Conservation (phyloP, 148 eudicot species). For the Dianthus caryophyllus region DNA sequence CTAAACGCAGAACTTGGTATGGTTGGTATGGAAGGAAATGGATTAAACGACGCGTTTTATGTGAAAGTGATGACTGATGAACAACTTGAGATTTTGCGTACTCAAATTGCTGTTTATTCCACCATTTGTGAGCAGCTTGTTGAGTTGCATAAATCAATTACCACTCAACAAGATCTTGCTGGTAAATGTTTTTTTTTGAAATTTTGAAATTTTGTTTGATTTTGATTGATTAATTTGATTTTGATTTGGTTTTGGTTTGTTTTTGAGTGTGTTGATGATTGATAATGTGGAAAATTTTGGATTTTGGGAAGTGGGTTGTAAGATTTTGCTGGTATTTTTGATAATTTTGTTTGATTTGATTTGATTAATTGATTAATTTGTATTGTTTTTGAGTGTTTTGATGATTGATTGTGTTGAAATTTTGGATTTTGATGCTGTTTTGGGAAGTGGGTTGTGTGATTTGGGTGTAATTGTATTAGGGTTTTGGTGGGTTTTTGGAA, state of each 20-base stretch:
- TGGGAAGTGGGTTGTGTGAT: background rate
- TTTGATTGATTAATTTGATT: background rate
- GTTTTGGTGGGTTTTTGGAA: background rate
- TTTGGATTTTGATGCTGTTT: background rate
- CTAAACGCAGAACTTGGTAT: background rate
- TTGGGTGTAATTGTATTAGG: background rate
- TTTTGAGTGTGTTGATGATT: no score
- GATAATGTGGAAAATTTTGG: no score
- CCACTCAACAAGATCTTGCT: conserved; percentile 75
- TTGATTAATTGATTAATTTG: background rate
- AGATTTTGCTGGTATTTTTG: conserved; percentile 79
- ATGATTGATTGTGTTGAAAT: background rate
- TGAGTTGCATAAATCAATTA: conserved; percentile 67
- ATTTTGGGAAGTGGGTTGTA: no score
- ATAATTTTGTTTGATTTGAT: no score
- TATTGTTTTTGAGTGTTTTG: background rate
- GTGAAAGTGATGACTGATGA: conserved; percentile 92
- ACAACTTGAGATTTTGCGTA: conserved; percentile 70
- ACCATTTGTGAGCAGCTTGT: conserved; percentile 88
- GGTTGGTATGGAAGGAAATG: conserved; percentile 15
- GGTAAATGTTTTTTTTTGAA: conserved; percentile 30
- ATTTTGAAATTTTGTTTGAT: no score
- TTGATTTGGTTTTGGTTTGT: no score
- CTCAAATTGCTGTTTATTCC: conserved; percentile 84
- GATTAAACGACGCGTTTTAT: conserved; percentile 42